Evolutionary conservation across 371 early-diverging fungal genomes (phyloP).

Genomic region (Apophysomyces variabilis): DNA sequence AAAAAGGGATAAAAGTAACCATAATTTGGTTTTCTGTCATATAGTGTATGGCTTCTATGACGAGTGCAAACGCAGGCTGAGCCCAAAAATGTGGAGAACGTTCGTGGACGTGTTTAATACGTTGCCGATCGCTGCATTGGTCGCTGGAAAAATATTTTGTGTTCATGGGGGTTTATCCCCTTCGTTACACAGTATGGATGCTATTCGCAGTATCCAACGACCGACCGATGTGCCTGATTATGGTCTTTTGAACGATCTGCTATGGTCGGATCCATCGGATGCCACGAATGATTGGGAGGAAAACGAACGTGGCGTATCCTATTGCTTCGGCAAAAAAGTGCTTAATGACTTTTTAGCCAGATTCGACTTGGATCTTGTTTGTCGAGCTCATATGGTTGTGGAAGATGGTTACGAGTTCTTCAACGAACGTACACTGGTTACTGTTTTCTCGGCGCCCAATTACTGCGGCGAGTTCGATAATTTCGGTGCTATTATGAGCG

Average conservation of each 20-base stretch:
- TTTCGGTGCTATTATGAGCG: slow-evolving; percentile 92
- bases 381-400: slow-evolving; percentile 98
- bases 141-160: slow-evolving; percentile 96
- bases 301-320: slow-evolving; percentile 97
- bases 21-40: slow-evolving; percentile 19
- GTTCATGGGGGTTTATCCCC: slow-evolving; percentile 98
- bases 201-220: slow-evolving; percentile 86
- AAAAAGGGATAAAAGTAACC: neutral
- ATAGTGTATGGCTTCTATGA: slow-evolving; percentile 99
- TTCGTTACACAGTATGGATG: slow-evolving; percentile 83
- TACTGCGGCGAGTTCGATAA: slow-evolving; percentile 99
- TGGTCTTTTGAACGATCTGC: slow-evolving; percentile 80
- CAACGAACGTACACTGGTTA: slow-evolving; percentile 91
- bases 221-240: slow-evolving; percentile 98
- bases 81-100: slow-evolving; percentile 92
- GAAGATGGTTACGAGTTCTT: slow-evolving; percentile 99
- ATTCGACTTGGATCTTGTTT: slow-evolving; percentile 92
- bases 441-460: slow-evolving; percentile 98
- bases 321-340: slow-evolving; percentile 90
- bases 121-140: slow-evolving; percentile 94
- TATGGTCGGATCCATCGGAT: slow-evolving; percentile 91
- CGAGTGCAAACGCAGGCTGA: slow-evolving; percentile 97
- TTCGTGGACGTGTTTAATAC: slow-evolving; percentile 98
- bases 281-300: slow-evolving; percentile 89
- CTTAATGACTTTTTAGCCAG: slow-evolving; percentile 82